Percentiles rank a stretch among this genome's conserved stretches.
phyloP scores from a whole-genome alignment of 176 grass and related monocot genomes.

The Hordeum marinum region DNA sequence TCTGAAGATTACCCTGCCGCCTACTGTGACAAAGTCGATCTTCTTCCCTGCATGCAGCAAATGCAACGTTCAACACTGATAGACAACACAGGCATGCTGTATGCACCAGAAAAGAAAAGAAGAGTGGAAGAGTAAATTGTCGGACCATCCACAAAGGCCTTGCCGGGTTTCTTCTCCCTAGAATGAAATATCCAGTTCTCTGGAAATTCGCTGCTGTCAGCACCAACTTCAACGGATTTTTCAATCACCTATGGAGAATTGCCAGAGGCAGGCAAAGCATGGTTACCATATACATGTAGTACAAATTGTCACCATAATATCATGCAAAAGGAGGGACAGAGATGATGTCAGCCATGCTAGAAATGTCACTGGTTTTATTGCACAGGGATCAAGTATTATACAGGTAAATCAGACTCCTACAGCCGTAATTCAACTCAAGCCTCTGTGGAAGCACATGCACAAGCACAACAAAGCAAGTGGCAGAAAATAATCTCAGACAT shows the following conservation, averaged over 20 bases:
- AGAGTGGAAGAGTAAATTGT: neutral
- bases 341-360: neutral
- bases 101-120: neutral
- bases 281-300: neutral
- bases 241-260: slow-evolving; percentile 44
- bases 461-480: neutral
- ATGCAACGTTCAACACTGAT: neutral
- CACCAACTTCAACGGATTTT: slow-evolving; percentile 41
- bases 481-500: neutral
- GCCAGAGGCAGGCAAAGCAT: neutral
- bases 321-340: neutral
- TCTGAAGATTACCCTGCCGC: slow-evolving; percentile 28
- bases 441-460: neutral
- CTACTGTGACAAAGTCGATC: slow-evolving; percentile 30
- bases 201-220: slow-evolving; percentile 39
- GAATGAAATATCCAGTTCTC: slow-evolving; percentile 47
- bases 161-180: slow-evolving; percentile 50
- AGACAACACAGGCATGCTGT: neutral
- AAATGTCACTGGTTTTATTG: neutral
- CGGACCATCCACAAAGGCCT: slow-evolving; percentile 49
- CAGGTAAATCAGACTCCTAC: neutral
- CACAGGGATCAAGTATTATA: neutral
- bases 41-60: slow-evolving; percentile 36
- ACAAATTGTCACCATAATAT: neutral
- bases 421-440: neutral